Percentiles rank a stretch among this genome's conserved stretches.
phyloP scores from a whole-genome alignment of 495 filamentous ascomycete species.

The Penicillium tannophilum region DNA sequence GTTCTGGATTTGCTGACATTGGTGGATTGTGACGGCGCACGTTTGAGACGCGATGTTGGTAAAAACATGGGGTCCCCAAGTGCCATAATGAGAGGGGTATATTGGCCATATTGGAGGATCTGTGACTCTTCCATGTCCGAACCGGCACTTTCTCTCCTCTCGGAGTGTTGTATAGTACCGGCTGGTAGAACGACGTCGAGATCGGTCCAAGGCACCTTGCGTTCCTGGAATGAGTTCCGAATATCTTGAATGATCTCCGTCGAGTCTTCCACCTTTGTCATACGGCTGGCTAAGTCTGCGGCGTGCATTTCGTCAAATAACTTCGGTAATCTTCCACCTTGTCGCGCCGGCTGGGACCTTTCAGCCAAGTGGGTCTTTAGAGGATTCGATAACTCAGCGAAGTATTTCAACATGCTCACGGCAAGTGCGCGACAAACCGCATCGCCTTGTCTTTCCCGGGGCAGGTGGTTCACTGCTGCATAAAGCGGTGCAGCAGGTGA shows the following conservation, averaged over 20 bases:
- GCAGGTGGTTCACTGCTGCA: conserved; percentile 85
- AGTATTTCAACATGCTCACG: conserved; percentile 91
- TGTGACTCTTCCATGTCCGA: conserved; percentile 57
- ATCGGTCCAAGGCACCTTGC: conserved; percentile 80
- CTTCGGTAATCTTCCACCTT: conserved; percentile 50
- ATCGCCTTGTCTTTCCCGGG: conserved; percentile 90
- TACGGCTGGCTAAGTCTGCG: conserved; percentile 80
- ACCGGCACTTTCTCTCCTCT: conserved; percentile 38
- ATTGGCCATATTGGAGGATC: conserved; percentile 69
- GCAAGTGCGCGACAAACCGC: conserved; percentile 87
- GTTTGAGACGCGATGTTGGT: conserved; percentile 82
- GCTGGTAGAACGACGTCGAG: conserved; percentile 83
- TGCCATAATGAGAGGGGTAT: conserved; percentile 69
- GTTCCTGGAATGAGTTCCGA: conserved; percentile 70
- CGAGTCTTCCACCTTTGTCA: conserved; percentile 76
- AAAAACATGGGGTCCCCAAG: conserved; percentile 84
- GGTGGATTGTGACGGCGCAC: conserved; percentile 84
- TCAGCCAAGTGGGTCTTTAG: conserved; percentile 62
- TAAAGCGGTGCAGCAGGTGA: conserved; percentile 96
- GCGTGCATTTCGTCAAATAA: conserved; percentile 93
- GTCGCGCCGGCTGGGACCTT: conserved; percentile 33
- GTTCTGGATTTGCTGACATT: conserved; percentile 70
- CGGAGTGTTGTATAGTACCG: conserved; percentile 61
- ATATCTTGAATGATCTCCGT: conserved; percentile 70
- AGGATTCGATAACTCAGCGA: conserved; percentile 75